phyloP scores from a whole-genome alignment of 2,329 filamentous ascomycete genomes.

The Stylonectria norvegica region DNA sequence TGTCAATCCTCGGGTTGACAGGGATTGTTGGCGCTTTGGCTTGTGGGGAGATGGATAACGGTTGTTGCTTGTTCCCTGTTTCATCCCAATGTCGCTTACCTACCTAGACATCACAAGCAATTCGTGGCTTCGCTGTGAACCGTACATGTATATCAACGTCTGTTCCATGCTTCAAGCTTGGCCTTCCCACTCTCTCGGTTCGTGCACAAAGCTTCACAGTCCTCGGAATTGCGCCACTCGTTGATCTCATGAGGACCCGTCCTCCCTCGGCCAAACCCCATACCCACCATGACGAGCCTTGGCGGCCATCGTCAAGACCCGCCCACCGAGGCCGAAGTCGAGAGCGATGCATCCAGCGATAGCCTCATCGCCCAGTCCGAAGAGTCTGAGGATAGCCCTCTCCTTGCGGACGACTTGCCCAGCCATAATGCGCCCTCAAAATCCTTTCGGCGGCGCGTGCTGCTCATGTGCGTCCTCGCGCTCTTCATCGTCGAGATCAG shows the following conservation, averaged over 20 bases:
- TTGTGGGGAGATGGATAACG: too few species aligned
- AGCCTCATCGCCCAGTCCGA: conserved; percentile 12
- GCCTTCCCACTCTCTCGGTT: too few species aligned
- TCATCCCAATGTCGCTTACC: too few species aligned
- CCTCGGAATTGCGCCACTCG: too few species aligned
- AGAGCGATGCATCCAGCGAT: conserved; percentile 8
- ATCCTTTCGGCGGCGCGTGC: conserved; percentile 28
- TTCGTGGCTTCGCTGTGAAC: too few species aligned
- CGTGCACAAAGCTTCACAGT: too few species aligned
- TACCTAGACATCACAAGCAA: too few species aligned
- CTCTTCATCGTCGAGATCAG: conserved; percentile 44
- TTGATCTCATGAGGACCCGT: conserved; percentile 1
- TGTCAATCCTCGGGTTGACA: too few species aligned
- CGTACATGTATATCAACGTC: too few species aligned
- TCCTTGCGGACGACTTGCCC: conserved; percentile 20
- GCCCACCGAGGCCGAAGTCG: conserved; percentile 8
- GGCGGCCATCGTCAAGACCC: background rate
- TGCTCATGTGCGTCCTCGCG: conserved; percentile 34
- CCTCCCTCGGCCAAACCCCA: conserved; percentile 1
- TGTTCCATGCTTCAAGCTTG: too few species aligned
- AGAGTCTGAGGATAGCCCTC: conserved; percentile 17
- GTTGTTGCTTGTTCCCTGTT: too few species aligned
- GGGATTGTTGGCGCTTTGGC: too few species aligned
- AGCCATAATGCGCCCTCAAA: conserved; percentile 20
- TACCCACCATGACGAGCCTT: conserved; percentile 3